These are phyloP conservation scores for Globisporangium iwayamae DNA, from an alignment of 352 stramenopile species.

Conservation along the genomic window DNA sequence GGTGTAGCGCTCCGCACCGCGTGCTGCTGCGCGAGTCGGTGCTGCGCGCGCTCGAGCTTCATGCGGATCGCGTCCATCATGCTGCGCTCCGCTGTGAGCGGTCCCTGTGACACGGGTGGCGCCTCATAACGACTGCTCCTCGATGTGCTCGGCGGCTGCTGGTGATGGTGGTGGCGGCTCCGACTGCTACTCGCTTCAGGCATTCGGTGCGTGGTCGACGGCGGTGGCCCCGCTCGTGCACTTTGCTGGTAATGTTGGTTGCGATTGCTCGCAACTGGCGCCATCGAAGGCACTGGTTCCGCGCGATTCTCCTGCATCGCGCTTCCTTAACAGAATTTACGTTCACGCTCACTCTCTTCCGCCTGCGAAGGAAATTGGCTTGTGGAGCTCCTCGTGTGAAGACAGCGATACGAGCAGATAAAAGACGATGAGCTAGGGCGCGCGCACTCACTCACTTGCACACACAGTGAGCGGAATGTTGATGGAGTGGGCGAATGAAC, in stretches of 20 bases:
- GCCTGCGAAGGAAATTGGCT: too few relatives aligned
- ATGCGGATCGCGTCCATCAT: conserved; percentile 74
- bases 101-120: not conserved
- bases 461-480: too few relatives aligned
- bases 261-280: not conserved
- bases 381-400: too few relatives aligned
- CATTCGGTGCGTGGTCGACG: not conserved
- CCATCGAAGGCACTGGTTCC: too few relatives aligned
- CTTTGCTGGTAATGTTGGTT: not conserved
- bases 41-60: conserved; percentile 63
- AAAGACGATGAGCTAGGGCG: too few relatives aligned
- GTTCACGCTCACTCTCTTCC: too few relatives aligned
- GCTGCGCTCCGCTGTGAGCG: conserved; percentile 44
- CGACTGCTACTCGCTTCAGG: conserved; percentile 28
- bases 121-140: not conserved
- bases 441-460: too few relatives aligned
- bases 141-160: not conserved
- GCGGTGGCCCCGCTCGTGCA: not conserved
- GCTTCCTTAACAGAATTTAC: too few relatives aligned
- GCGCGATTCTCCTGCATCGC: too few relatives aligned
- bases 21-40: conserved; percentile 37
- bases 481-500: too few relatives aligned
- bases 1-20: conserved; percentile 18
- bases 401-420: too few relatives aligned
- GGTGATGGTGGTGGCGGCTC: conserved; percentile 9